phyloP scores from a whole-genome alignment of 148 eudicot genomes.

The Talinum fruticosum region DNA sequence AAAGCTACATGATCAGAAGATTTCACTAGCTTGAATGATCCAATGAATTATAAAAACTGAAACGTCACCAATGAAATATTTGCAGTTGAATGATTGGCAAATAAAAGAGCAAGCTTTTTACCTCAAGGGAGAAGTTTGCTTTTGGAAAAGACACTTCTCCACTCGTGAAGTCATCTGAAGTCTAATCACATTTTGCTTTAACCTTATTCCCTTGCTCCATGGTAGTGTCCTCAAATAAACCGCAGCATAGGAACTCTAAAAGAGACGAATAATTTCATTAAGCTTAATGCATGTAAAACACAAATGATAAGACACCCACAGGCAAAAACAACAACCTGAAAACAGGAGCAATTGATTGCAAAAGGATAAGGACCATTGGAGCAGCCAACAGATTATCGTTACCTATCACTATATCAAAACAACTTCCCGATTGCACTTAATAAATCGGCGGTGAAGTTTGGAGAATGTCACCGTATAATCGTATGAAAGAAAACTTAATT shows the following conservation, averaged over 20 bases:
- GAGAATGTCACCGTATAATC: not conserved
- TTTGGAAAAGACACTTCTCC: slow-evolving; percentile 35
- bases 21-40: not conserved
- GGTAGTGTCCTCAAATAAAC: slow-evolving; percentile 37
- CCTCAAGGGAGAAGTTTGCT: slow-evolving; percentile 45
- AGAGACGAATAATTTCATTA: not conserved
- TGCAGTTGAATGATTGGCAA: slow-evolving; percentile 3
- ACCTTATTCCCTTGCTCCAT: slow-evolving; percentile 41
- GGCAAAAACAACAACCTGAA: not conserved
- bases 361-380: not conserved
- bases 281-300: not conserved
- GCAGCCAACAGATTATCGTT: not conserved
- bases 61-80: not conserved
- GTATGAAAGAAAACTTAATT: not conserved
- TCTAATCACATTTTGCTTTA: slow-evolving; percentile 30
- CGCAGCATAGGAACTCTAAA: slow-evolving; percentile 47
- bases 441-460: not conserved
- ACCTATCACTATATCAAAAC: not conserved
- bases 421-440: not conserved
- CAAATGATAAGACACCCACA: not conserved
- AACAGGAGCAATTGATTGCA: not conserved
- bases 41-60: not conserved
- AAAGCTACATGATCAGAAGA: not conserved
- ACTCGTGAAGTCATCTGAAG: slow-evolving; percentile 35
- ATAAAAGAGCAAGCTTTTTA: slow-evolving; percentile 21